A percentile compares a stretch with the other conserved stretches of the same genome.
phyloP scores from a whole-genome alignment of 768 basidiomycete species.

The Trametes coccinea region DNA sequence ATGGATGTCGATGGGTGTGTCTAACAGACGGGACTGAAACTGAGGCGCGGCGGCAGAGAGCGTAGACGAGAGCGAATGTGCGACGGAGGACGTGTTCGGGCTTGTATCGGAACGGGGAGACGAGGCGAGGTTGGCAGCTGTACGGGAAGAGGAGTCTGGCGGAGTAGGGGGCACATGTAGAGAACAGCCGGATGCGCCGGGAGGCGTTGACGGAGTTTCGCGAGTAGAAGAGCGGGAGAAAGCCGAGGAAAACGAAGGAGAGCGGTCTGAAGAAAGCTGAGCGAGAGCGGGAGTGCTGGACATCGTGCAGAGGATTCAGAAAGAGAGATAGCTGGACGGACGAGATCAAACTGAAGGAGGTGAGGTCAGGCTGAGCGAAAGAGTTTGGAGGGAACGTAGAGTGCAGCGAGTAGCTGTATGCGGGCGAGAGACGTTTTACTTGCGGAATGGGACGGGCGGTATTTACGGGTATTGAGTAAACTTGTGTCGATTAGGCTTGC shows the following conservation, averaged over 20 bases:
- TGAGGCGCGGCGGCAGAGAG: constrained; percentile 21
- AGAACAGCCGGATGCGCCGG: neutral
- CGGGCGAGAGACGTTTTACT: constrained; percentile 3
- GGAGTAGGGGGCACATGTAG: constrained; percentile 17
- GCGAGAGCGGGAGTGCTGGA: constrained; percentile 14
- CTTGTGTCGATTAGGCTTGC: constrained; percentile 15
- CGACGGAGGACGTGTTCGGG: constrained; percentile 4
- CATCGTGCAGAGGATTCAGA: constrained; percentile 2
- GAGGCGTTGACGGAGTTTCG: constrained; percentile 19
- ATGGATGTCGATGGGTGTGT: constrained; percentile 24
- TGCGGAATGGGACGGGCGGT: neutral
- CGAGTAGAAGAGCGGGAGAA: constrained; percentile 12
- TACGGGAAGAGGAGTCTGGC: constrained; percentile 17
- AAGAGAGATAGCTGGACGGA: neutral
- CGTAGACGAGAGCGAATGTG: constrained; percentile 8
- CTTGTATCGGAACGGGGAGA: constrained; percentile 10
- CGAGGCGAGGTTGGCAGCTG: neutral
- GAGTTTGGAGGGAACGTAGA: constrained; percentile 13
- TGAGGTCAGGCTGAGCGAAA: neutral
- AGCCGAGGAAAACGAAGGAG: constrained; percentile 19
- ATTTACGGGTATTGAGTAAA: constrained; percentile 12
- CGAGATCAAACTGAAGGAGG: neutral
- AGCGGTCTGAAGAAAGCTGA: constrained; percentile 17
- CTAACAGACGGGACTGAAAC: constrained; percentile 21
- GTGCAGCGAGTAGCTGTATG: constrained; percentile 25